A percentile compares a stretch with the other conserved stretches of the same genome.
Evolutionary conservation across 441 rosid genomes (phyloP).

Genomic region (Flueggea neowawraea): DNA sequence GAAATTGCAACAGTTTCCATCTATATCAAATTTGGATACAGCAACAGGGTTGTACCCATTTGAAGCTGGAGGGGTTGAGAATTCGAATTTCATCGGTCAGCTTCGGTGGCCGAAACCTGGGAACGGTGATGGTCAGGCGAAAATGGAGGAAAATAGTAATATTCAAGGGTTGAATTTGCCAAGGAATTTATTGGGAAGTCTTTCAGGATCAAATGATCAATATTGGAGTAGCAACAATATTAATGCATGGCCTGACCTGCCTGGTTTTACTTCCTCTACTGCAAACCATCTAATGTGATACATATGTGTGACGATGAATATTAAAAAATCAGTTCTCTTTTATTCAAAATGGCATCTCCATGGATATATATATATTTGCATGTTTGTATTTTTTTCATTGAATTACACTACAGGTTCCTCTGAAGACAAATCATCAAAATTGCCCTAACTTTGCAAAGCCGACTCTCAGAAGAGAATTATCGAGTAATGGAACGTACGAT

Average conservation of each 20-base stretch:
- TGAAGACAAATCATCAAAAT: no score
- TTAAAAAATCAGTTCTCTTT: not conserved
- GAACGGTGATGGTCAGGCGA: conserved; percentile 39
- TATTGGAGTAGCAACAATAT: conserved; percentile 35
- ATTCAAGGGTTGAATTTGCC: conserved; percentile 39
- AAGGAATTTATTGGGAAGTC: conserved; percentile 48
- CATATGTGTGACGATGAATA: not conserved
- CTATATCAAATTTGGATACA: conserved; percentile 41
- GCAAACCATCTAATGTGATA: conserved; percentile 45
- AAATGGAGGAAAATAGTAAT: conserved; percentile 53
- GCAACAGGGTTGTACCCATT: conserved; percentile 33
- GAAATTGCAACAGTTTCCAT: conserved; percentile 53
- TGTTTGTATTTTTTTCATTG: no score
- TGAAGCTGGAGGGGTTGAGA: no score
- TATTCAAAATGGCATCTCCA: no score
- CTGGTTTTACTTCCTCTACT: conserved; percentile 64
- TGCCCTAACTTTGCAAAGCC: no score
- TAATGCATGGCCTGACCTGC: conserved; percentile 76
- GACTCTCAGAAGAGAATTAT: no score
- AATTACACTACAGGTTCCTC: no score
- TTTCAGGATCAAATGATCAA: conserved; percentile 36
- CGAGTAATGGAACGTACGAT: no score
- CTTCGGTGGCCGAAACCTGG: no score
- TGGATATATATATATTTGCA: no score
- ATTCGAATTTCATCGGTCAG: no score